Conservation (phyloP, 139 green algal genomes). For the Monoraphidium neglectum region DNA sequence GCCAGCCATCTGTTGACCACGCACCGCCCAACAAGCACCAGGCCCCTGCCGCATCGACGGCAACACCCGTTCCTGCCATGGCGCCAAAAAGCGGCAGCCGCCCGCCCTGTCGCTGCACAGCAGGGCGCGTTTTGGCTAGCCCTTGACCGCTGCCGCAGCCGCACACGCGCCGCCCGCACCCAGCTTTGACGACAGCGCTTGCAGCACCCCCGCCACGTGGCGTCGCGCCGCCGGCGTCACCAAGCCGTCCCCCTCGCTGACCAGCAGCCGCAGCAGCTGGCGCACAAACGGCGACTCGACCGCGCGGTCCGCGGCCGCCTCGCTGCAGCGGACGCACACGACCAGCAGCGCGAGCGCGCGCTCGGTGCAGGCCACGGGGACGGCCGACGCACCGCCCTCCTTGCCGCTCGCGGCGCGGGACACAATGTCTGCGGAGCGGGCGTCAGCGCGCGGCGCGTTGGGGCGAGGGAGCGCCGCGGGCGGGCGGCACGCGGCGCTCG, state of each 20-base stretch:
- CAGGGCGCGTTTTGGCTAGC: no score
- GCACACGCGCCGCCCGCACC: slow-evolving; percentile 7
- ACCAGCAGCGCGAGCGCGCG: slow-evolving; percentile 26
- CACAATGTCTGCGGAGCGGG: no score
- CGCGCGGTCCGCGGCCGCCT: slow-evolving; percentile 20
- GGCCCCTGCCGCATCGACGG: background rate
- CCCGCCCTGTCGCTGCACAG: no score
- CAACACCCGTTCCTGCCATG: background rate
- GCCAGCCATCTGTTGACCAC: background rate
- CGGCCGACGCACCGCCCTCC: no score
- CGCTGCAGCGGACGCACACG: slow-evolving; percentile 13
- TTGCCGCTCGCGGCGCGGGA: no score
- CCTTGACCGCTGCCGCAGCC: background rate
- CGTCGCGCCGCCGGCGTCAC: slow-evolving; percentile 3
- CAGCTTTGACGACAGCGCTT: slow-evolving; percentile 27
- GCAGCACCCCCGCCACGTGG: slow-evolving; percentile 10
- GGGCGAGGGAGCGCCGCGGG: no score
- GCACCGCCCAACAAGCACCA: background rate
- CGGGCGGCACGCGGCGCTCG: no score
- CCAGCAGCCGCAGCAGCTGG: slow-evolving; percentile 28
- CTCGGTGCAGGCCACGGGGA: no score
- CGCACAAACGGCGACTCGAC: slow-evolving; percentile 25
- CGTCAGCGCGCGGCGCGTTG: no score
- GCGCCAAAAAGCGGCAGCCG: background rate
- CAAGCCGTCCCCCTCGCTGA: background rate